phyloP scores from a whole-genome alignment of 2,329 filamentous ascomycete genomes.

The Aspergillus sp. region DNA sequence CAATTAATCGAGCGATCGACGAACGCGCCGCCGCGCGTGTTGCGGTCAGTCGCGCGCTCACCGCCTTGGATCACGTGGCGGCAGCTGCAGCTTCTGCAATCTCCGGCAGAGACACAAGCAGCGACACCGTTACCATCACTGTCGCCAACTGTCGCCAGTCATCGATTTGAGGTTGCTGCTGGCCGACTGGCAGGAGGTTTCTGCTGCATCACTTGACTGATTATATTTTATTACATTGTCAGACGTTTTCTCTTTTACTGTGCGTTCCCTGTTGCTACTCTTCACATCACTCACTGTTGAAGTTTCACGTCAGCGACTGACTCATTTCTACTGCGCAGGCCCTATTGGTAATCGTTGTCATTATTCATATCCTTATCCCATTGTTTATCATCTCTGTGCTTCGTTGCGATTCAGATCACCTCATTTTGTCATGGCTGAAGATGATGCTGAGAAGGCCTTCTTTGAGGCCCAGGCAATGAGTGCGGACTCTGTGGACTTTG shows the following conservation, averaged over 20 bases:
- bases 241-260: neutral
- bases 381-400: neutral
- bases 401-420: constrained; percentile 8
- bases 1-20: constrained; percentile 7
- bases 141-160: neutral
- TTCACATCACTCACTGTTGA: neutral
- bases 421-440: constrained; percentile 40
- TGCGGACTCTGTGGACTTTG: constrained; percentile 27
- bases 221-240: no score
- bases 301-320: neutral
- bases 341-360: no score
- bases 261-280: neutral
- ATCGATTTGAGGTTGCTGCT: no score
- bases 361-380: neutral
- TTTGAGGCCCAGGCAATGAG: constrained; percentile 43
- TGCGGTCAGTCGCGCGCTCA: constrained; percentile 18
- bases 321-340: neutral
- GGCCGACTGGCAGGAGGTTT: no score
- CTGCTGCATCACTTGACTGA: no score
- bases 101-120: constrained; percentile 1
- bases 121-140: neutral
- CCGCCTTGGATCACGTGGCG: constrained; percentile 26
- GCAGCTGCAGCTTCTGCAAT: constrained; percentile 18
- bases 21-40: constrained; percentile 22
- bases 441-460: constrained; percentile 47